Evolutionary conservation across 176 grass and related monocot species (phyloP), one percentile per base, ranked within the genome.

Genomic region (Juncus inflexus): DNA sequence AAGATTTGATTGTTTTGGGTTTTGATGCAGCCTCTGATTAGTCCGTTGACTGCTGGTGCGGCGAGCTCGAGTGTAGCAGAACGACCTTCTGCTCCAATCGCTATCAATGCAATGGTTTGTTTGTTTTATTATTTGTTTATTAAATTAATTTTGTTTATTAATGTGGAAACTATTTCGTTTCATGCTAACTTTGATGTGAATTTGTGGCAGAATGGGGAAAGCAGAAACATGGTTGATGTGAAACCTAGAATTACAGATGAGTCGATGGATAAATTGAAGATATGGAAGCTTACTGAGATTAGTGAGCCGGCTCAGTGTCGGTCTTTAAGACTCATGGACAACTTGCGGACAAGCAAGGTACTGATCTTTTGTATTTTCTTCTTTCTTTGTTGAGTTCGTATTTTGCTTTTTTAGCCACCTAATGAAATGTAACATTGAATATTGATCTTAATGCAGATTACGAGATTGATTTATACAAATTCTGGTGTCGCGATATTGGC

Each of bases 221-320:
- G 10, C 55, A 79, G 83, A 90, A 87, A 70, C 68, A 49, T 84
- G 76, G 74, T 86, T 28, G 90, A 95, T 80, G 78, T 87, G 70
- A 95, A 90, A 77, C 90, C 83, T 71, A 95, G 86, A 84, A 87
- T 87, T 6, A 47, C 9, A 55, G 90, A 95, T 42, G 90, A 95
- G 15, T 74, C 83, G 54, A 62, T 87, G 63, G 90, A 90, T 55
- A 95, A 90, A 76, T 84, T 86, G 47, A 95, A 90, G 75, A 80
- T 80, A 62, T 90, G 90, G 86, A 90, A 95, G 80, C 83, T 95
- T 55, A 90, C 85, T 82, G 90, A 95, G 76, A 79, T 95, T 70
- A 66, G 61, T 52, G 90, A 95, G 54, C 64, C 80, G 67, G 51
- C 72, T 84, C 86, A 87, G 73, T 95, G 90, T 75, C 75, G 83